Conservation (phyloP, 495 filamentous ascomycete species). For the Terfezia boudieri region DNA sequence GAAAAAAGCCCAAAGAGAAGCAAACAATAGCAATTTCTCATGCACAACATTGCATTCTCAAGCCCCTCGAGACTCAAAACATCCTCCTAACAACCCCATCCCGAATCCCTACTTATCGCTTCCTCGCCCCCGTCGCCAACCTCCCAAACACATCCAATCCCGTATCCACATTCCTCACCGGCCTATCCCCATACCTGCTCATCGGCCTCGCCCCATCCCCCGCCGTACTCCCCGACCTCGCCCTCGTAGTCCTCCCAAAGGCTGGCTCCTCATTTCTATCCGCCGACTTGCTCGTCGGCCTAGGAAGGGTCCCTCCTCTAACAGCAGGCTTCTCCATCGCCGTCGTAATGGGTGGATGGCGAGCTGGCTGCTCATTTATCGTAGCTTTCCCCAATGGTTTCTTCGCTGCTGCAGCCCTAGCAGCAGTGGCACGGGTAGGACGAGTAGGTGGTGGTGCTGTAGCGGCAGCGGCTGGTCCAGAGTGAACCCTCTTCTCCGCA, state of each 20-base stretch:
- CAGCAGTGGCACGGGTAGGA: conserved; percentile 2
- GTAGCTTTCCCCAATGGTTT: conserved; percentile 1
- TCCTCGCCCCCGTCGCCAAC: conserved; percentile 10
- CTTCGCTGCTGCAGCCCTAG: conserved; percentile 4
- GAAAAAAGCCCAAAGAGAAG: conserved; percentile 4
- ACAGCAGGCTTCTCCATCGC: neutral
- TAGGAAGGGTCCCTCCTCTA: neutral
- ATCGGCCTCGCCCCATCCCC: neutral
- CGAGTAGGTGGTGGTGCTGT: neutral
- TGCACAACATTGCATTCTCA: neutral
- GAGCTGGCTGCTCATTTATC: neutral
- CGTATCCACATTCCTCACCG: neutral
- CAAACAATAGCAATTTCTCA: neutral
- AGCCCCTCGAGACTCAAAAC: neutral
- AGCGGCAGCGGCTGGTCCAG: conserved; percentile 3
- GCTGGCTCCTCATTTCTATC: neutral
- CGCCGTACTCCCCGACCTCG: conserved; percentile 1
- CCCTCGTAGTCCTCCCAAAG: neutral
- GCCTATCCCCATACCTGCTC: neutral
- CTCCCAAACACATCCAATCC: neutral
- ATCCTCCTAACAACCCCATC: neutral
- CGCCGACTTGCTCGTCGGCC: neutral
- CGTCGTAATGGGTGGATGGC: neutral
- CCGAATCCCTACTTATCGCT: neutral
- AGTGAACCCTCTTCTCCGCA: conserved; percentile 14